These are phyloP conservation scores for Uncinocarpus reesii DNA, from an alignment of 2,329 filamentous ascomycete species.

Conservation along the genomic window DNA sequence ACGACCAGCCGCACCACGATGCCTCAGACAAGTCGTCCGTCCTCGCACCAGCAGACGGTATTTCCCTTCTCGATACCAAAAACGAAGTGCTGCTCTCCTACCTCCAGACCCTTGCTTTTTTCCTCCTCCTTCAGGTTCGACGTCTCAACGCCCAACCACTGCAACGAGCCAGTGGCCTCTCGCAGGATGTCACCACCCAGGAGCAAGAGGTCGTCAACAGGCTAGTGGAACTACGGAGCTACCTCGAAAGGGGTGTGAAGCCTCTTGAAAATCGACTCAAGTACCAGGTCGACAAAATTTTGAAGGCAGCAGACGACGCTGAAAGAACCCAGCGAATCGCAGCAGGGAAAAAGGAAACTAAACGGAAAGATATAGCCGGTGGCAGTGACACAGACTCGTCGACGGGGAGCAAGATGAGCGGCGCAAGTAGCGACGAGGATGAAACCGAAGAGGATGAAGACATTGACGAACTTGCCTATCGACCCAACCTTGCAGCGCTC, in stretches of 20 bases:
- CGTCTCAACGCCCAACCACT: conserved; percentile 28
- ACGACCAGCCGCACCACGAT: conserved; percentile 21
- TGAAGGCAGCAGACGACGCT: conserved; percentile 63
- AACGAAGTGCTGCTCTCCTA: conserved; percentile 96
- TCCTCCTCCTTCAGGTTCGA: conserved; percentile 71
- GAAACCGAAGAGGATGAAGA: conserved; percentile 24
- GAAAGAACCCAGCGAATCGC: conserved; percentile 24
- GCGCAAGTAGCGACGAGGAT: conserved; percentile 24
- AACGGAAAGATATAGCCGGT: conserved; percentile 23
- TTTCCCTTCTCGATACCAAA: conserved; percentile 89
- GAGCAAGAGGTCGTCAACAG: conserved; percentile 60
- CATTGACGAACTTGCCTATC: conserved; percentile 52
- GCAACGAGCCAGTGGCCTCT: conserved; percentile 18
- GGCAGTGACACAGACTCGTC: conserved; percentile 30
- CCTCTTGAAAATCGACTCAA: conserved; percentile 83
- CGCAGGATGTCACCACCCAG: conserved; percentile 26
- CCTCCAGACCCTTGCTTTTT: conserved; percentile 82
- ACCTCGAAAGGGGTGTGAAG: conserved; percentile 82
- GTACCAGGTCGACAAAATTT: conserved; percentile 91
- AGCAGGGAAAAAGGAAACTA: conserved; percentile 22
- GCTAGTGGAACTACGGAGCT: conserved; percentile 81
- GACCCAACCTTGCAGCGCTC: conserved; percentile 48
- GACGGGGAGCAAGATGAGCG: conserved; percentile 23
- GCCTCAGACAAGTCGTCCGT: conserved; percentile 54
- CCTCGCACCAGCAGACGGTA: conserved; percentile 69